Base-by-base conservation (phyloP, 202 grass and related monocot species). In the Panicum virgatum region DNA sequence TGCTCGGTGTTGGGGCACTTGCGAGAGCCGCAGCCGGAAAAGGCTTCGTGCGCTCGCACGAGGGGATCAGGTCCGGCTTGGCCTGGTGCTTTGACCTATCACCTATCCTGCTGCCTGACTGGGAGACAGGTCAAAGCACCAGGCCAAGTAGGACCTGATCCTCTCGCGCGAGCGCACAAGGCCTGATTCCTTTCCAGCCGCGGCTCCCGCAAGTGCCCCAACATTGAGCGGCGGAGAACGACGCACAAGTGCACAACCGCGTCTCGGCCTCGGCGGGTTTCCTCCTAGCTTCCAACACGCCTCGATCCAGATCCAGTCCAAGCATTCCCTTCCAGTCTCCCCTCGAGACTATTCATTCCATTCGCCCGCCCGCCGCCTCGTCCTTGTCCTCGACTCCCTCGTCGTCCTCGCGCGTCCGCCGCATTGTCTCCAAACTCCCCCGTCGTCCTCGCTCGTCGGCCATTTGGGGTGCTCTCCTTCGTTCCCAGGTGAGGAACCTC, bases 221-320 rank as follows among this genome's bases (percentile, higher is more conserved):
- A 47, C 45, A 4, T n/a, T n/a, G n/a, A n/a, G n/a, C n/a, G n/a
- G n/a, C n/a, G n/a, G n/a, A n/a, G 2, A 3, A 13, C 45, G 45
- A n/a, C n/a, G n/a, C n/a, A n/a, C n/a, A n/a, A n/a, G 45, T 13
- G 45, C 45, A 16, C 45, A 47, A 47, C 3, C 45, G 46, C 46
- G 46, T 48, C 14, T 48, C 46, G 46, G 45, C 45, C 43, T 44
- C 11, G 43, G 39, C 39, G 39, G n/a, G n/a, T 42, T 52, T 51
- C 69, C 29, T 63, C 76, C 76, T 30, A 66, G 1, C 62, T 79
- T 79, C 50, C 50, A 2, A 39, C 62, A 52, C 32, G 77, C 47
- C 62, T 42, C 62, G 48, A 80, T 80, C 63, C 23, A 80, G 63
- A 80, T 80, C 64, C 16, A 80, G 63, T 69, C 63, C 64, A 66